Evolutionary conservation across 352 stramenopile genomes (phyloP), one percentile per base, ranked within the genome.

Genomic region (Phytophthora ramorum): DNA sequence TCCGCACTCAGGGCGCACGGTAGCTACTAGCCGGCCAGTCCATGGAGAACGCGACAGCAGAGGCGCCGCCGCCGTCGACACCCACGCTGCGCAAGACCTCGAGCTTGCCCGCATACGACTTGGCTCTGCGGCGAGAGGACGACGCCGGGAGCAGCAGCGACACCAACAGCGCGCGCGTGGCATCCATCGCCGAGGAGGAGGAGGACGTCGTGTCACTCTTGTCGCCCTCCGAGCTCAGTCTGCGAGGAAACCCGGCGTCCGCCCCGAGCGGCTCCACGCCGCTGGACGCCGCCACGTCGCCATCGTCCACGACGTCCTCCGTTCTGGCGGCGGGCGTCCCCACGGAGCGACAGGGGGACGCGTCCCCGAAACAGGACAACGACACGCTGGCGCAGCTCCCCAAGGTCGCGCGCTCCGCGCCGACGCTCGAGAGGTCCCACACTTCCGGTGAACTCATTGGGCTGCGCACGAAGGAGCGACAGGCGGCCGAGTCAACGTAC

Each of bases 361-460:
- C 51, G 22, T 26, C 49, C 37, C 37, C 14, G 6, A 2, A 22
- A 44, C 16, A 17, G 32, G 34, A 74, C 45, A 69, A 70, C 20
- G 54, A 75, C 12, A 56, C 44, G 6, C 48, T 74, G 19, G 26
- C 63, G 5, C 63, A 53, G 37, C 38, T 71, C 24, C 47, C 34
- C 16, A 56, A 51, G 37, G 34, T 61, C 19, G 22, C 24, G 58
- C 75, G 77, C 37, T 67, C 70, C 7, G 65, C 70, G 12, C 85
- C 83, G 0, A 78, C 79, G 50, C 59, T 93, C 6, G 85, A 93
- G 59, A 72, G 85, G 7, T 89, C 85, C 32, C 82, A 87, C 60
- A 93, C 85, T 38, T 88, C 81, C 19, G 84, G 80, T 24, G 85
- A 93, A 53, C 70, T 93, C 32, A 83, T 92, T 40, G 83, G 73